Evolutionary conservation across 1,284 basidiomycete species (phyloP).

Genomic region (Leccinum pachyderme): DNA sequence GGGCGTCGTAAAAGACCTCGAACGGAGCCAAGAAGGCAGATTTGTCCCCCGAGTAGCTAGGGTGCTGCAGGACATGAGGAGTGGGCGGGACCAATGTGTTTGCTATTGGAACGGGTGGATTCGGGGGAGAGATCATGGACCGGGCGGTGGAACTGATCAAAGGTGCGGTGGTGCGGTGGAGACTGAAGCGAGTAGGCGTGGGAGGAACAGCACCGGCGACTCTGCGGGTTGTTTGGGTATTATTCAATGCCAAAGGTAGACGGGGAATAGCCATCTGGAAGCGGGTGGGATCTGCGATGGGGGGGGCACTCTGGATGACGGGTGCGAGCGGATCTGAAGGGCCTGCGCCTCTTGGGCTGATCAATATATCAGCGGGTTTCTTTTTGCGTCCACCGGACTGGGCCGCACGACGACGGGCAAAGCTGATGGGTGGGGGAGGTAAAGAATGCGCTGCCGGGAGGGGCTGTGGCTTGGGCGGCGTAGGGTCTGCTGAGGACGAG

Average conservation of each 20-base stretch:
- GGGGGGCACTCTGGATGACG: slow-evolving; percentile 71
- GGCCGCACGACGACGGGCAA: slow-evolving; percentile 66
- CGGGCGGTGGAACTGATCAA: slow-evolving; percentile 24
- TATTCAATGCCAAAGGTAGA: slow-evolving; percentile 52
- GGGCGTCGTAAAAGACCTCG: slow-evolving; percentile 73
- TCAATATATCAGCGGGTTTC: slow-evolving; percentile 75
- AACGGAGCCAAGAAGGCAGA: slow-evolving; percentile 75
- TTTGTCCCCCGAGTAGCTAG: slow-evolving; percentile 61
- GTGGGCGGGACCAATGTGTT: slow-evolving; percentile 63
- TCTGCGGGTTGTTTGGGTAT: slow-evolving; percentile 43
- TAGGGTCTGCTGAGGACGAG: slow-evolving; percentile 20
- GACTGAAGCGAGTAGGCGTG: slow-evolving; percentile 64
- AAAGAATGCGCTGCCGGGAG: slow-evolving; percentile 35
- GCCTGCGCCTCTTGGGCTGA: slow-evolving; percentile 61
- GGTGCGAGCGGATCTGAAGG: slow-evolving; percentile 56
- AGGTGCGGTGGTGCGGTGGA: slow-evolving; percentile 38
- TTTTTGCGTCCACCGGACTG: slow-evolving; percentile 56
- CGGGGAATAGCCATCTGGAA: slow-evolving; percentile 66
- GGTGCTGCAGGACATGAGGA: slow-evolving; percentile 57
- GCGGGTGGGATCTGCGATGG: slow-evolving; percentile 48
- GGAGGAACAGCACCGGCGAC: slow-evolving; percentile 62
- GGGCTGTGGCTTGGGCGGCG: slow-evolving; percentile 15
- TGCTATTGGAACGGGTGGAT: slow-evolving; percentile 58
- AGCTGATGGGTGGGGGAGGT: slow-evolving; percentile 69
- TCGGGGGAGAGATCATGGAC: slow-evolving; percentile 46